phyloP scores from a whole-genome alignment of 768 basidiomycete species.

The Myochromella boudieri region DNA sequence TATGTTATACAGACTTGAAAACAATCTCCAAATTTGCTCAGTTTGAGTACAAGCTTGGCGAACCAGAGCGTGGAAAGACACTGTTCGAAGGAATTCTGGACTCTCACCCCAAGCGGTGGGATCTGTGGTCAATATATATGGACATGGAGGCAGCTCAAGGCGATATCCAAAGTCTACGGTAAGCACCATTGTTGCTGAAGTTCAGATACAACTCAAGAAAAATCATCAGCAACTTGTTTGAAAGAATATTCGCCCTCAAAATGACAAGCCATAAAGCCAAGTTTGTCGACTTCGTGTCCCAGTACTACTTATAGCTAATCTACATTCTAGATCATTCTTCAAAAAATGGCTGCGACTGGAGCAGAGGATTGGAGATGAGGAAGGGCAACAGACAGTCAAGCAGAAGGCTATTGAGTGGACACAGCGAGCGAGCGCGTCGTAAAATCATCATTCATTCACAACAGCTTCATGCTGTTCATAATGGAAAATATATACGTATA shows the following conservation, averaged over 20 bases:
- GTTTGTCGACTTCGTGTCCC: constrained; percentile 53
- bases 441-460: constrained; percentile 23
- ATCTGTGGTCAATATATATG: constrained; percentile 95
- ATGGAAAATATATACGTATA: constrained; percentile 35
- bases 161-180: constrained; percentile 81
- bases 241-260: constrained; percentile 78
- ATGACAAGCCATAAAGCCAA: constrained; percentile 96
- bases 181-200: constrained; percentile 17
- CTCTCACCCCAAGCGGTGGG: constrained; percentile 92
- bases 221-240: constrained; percentile 72
- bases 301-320: constrained; percentile 6
- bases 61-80: constrained; percentile 92
- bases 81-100: constrained; percentile 96
- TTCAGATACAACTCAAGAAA: not conserved
- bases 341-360: constrained; percentile 97
- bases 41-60: constrained; percentile 92
- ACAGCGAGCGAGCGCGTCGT: constrained; percentile 52
- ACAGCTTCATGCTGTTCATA: constrained; percentile 29
- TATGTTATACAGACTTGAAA: constrained; percentile 76
- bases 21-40: constrained; percentile 95
- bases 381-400: constrained; percentile 80
- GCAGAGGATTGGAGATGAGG: constrained; percentile 81
- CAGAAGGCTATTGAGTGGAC: constrained; percentile 92
- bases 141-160: constrained; percentile 88
- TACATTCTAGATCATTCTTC: constrained; percentile 73